Evolutionary conservation across 129 eudicot species (phyloP), one percentile per base, ranked within the genome.

Genomic region (Artemisia tridentata): DNA sequence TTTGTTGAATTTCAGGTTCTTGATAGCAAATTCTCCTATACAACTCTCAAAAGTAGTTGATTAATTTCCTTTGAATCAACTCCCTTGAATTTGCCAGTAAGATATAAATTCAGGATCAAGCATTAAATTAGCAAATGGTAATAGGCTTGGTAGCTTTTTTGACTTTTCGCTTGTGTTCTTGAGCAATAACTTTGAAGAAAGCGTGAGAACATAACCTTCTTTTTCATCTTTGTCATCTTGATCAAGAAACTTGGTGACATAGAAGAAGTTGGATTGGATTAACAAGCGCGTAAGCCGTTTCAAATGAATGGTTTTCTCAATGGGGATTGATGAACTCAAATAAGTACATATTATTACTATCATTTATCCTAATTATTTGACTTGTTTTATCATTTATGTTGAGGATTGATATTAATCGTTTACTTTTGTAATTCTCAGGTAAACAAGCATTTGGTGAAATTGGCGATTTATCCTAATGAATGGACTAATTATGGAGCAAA

Each of bases 281-380:
- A 86, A 66, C 38, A 80, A 14, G 34, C 81, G 85, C 85, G 80
- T 76, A 11, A 86, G 53, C 1, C 80, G 82, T 13, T 41, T 5
- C 13, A 85, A 25, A 68, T 46, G 63, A 18, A 29, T 52, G 20
- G 66, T 77, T 69, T 76, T 73, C 21, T 59, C 27, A 61, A 71
- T 23, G 14, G 79, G 68, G n/a, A n/a, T n/a, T n/a, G n/a, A n/a
- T n/a, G n/a, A n/a, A n/a, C n/a, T n/a, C n/a, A n/a, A n/a, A n/a
- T n/a, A n/a, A n/a, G n/a, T n/a, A n/a, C n/a, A n/a, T n/a, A n/a
- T n/a, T n/a, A n/a, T n/a, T n/a, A n/a, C n/a, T n/a, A n/a, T n/a
- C n/a, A n/a, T n/a, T n/a, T n/a, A n/a, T n/a, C n/a, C n/a, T n/a
- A n/a, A n/a, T n/a, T n/a, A n/a, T n/a, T n/a, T n/a, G n/a, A n/a